These are phyloP conservation scores for Colletotrichum abscissum DNA, from an alignment of 2,329 filamentous ascomycete species.

Conservation along the genomic window DNA sequence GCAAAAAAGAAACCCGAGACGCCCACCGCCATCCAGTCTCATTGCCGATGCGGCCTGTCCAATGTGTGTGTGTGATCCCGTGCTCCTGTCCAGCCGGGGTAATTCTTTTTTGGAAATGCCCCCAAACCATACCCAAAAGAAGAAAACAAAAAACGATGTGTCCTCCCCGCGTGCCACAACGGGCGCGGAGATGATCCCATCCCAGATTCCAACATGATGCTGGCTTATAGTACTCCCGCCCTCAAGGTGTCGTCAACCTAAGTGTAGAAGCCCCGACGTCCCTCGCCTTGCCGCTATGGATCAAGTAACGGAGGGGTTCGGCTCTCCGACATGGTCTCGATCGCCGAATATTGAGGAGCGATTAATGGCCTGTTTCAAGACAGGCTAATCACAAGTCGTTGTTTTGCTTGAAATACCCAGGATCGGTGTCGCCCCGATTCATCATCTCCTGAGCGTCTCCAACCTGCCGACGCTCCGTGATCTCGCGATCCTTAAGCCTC, in stretches of 20 bases:
- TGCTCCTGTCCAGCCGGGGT: slow-evolving; percentile 20
- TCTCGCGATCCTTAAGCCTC: slow-evolving; percentile 77
- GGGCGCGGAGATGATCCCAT: not conserved
- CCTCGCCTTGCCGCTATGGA: not conserved
- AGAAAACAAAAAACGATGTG: not conserved
- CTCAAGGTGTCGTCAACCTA: not conserved
- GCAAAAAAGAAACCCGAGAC: slow-evolving; percentile 28
- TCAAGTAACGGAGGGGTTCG: not conserved
- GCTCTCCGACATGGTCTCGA: not conserved
- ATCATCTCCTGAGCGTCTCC: slow-evolving; percentile 86
- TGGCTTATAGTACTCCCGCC: slow-evolving; percentile 9
- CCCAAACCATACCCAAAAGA: slow-evolving; percentile 19
- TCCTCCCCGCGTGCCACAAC: not conserved
- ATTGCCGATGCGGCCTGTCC: slow-evolving; percentile 26
- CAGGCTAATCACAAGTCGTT: slow-evolving; percentile 45
- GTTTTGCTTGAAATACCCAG: slow-evolving; percentile 43
- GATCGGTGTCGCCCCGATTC: slow-evolving; percentile 55
- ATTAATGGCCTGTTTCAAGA: slow-evolving; percentile 7
- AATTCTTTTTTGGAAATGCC: slow-evolving; percentile 24
- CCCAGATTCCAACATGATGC: not conserved
- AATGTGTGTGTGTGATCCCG: slow-evolving; percentile 1
- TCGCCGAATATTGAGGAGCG: not conserved
- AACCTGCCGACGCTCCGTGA: slow-evolving; percentile 89
- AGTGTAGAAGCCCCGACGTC: not conserved
- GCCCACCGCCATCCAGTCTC: slow-evolving; percentile 23